Percentiles rank a stretch among this genome's conserved stretches.
These are phyloP conservation scores for Calocera viscosa DNA, from an alignment of 768 basidiomycete genomes.

Conservation along the genomic window DNA sequence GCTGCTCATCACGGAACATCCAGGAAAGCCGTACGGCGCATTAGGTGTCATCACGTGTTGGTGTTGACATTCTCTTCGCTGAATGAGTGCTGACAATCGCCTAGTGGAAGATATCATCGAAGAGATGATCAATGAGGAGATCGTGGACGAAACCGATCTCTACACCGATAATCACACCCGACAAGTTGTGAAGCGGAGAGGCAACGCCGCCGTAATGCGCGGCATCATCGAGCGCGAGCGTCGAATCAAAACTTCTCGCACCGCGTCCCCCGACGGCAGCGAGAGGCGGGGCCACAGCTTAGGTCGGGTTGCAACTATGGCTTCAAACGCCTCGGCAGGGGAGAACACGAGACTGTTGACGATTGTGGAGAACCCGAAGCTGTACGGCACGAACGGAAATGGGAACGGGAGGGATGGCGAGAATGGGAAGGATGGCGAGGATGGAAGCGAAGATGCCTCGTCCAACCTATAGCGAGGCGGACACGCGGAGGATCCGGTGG, in stretches of 20 bases:
- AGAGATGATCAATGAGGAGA: constrained; percentile 94
- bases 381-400: not conserved
- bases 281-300: not conserved
- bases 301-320: not conserved
- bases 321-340: not conserved
- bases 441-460: not conserved
- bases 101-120: constrained; percentile 27
- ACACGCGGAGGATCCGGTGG: too few relatives aligned
- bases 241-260: constrained; percentile 7
- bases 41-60: constrained; percentile 86
- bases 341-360: not conserved
- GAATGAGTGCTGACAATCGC: not conserved
- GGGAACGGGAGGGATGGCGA: not conserved
- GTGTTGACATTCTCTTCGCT: constrained; percentile 31
- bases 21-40: constrained; percentile 70
- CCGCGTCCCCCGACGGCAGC: not conserved
- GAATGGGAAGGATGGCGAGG: not conserved
- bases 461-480: too few relatives aligned
- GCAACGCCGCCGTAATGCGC: constrained; percentile 60
- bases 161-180: constrained; percentile 82
- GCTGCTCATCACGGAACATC: constrained; percentile 69
- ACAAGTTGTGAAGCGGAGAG: constrained; percentile 52
- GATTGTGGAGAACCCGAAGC: not conserved
- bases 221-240: constrained; percentile 18
- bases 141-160: constrained; percentile 87